phyloP scores from a whole-genome alignment of 116 monocot genomes.

The Posidonia oceanica region DNA sequence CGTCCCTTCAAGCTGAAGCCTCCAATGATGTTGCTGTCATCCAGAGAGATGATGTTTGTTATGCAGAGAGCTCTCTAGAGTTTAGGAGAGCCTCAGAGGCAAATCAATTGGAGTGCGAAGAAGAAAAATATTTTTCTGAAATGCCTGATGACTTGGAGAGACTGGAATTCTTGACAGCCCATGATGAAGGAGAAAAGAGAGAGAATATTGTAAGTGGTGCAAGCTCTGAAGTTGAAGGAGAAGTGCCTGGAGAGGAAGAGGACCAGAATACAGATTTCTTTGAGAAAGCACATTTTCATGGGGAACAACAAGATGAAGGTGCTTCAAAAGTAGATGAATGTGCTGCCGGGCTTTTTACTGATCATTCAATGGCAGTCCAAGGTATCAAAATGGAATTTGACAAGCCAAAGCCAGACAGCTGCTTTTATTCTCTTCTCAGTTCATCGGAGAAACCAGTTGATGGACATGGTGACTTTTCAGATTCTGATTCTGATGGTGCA shows the following conservation, averaged over 20 bases:
- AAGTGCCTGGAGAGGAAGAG: slow-evolving; percentile 16
- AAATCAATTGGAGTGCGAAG: neutral
- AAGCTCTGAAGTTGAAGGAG: slow-evolving; percentile 16
- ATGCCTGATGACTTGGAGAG: neutral
- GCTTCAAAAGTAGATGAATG: slow-evolving; percentile 2
- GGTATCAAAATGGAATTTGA: slow-evolving; percentile 15
- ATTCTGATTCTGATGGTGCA: slow-evolving; percentile 42
- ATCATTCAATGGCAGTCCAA: neutral
- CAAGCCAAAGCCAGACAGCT: slow-evolving; percentile 12
- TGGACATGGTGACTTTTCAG: slow-evolving; percentile 22
- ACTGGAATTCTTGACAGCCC: neutral
- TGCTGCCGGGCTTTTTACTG: neutral
- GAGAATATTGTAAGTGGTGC: slow-evolving; percentile 1
- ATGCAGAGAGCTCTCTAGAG: neutral
- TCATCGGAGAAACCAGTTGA: slow-evolving; percentile 21
- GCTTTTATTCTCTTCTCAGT: slow-evolving; percentile 22
- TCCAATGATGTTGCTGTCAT: neutral
- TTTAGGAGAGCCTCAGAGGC: neutral
- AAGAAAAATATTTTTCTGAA: neutral
- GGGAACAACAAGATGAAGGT: slow-evolving; percentile 11
- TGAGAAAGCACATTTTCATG: slow-evolving; percentile 13
- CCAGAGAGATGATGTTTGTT: neutral
- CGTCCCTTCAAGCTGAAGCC: slow-evolving; percentile 1
- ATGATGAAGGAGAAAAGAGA: slow-evolving; percentile 7
- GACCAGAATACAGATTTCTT: neutral